Evolutionary conservation across 176 grass and related monocot genomes (phyloP).

Genomic region (Phoenix roebelenii): DNA sequence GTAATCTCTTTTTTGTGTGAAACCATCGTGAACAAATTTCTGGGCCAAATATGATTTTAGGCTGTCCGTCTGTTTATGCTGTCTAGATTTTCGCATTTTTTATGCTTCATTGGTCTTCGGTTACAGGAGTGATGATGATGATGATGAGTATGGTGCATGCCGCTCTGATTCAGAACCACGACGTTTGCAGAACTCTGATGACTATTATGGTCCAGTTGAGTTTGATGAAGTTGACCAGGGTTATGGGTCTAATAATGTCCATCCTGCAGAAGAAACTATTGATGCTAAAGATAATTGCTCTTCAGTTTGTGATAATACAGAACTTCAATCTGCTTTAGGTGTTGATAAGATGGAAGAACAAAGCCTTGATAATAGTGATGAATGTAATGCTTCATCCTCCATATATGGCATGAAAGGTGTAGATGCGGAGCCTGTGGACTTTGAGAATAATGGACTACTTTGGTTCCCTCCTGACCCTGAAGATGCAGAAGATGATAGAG

Average conservation of each 20-base stretch:
- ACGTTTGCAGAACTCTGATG: conserved; percentile 36
- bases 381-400: conserved; percentile 65
- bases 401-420: conserved; percentile 59
- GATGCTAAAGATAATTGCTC: conserved; percentile 37
- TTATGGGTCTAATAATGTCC: conserved; percentile 25
- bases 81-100: no score
- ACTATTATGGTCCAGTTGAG: conserved; percentile 48
- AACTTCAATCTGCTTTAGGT: conserved; percentile 28
- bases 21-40: no score
- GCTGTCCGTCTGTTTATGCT: no score
- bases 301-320: conserved; percentile 30
- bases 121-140: conserved; percentile 84
- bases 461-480: conserved; percentile 84
- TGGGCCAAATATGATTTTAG: no score
- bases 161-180: conserved; percentile 44
- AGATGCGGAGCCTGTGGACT: conserved; percentile 74
- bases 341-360: conserved; percentile 52
- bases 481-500: conserved; percentile 81
- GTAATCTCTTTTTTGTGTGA: no score
- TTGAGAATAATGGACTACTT: conserved; percentile 75
- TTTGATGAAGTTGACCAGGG: conserved; percentile 31
- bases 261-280: conserved; percentile 30
- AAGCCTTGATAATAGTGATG: conserved; percentile 35
- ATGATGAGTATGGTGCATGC: conserved; percentile 63
- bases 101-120: conserved; percentile 18